Conservation (phyloP, 106 monocot genomes). For the Alisma plantagoaquatica region DNA sequence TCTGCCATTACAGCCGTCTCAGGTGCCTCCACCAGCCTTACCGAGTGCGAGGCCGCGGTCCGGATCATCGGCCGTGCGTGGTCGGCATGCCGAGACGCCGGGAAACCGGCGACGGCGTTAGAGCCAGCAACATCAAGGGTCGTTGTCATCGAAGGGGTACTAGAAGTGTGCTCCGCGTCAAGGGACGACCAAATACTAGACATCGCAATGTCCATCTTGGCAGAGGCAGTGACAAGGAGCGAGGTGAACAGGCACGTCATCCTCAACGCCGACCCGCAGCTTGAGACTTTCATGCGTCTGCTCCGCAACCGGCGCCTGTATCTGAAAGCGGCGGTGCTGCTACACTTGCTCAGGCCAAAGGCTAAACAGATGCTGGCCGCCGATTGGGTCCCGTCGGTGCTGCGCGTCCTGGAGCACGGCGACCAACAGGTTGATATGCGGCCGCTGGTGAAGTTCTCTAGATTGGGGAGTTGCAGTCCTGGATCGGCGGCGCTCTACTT, state of each 20-base stretch:
- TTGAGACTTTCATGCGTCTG: slow-evolving; percentile 8
- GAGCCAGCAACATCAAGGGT: background rate
- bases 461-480: slow-evolving; percentile 5
- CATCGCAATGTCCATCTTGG: background rate
- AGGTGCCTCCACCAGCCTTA: slow-evolving; percentile 9
- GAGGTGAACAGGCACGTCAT: slow-evolving; percentile 3
- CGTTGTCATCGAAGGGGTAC: slow-evolving; percentile 8
- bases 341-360: slow-evolving; percentile 10
- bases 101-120: slow-evolving; percentile 2
- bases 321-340: slow-evolving; percentile 5
- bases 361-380: slow-evolving; percentile 13
- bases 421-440: slow-evolving; percentile 8
- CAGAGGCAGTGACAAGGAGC: slow-evolving; percentile 2
- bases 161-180: slow-evolving; percentile 8
- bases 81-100: background rate
- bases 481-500: slow-evolving; percentile 9
- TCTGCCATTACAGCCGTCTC: background rate
- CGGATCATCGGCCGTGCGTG: slow-evolving; percentile 1
- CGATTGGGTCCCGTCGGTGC: slow-evolving; percentile 8
- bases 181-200: slow-evolving; percentile 4
- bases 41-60: slow-evolving; percentile 7
- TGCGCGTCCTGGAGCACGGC: slow-evolving; percentile 10
- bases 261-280: slow-evolving; percentile 12
- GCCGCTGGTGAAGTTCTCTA: too few species aligned
- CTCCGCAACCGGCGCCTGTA: background rate